Percentiles rank a stretch among this genome's conserved stretches.
Conservation (phyloP, 768 basidiomycete species). For the Hygrophorus russula region DNA sequence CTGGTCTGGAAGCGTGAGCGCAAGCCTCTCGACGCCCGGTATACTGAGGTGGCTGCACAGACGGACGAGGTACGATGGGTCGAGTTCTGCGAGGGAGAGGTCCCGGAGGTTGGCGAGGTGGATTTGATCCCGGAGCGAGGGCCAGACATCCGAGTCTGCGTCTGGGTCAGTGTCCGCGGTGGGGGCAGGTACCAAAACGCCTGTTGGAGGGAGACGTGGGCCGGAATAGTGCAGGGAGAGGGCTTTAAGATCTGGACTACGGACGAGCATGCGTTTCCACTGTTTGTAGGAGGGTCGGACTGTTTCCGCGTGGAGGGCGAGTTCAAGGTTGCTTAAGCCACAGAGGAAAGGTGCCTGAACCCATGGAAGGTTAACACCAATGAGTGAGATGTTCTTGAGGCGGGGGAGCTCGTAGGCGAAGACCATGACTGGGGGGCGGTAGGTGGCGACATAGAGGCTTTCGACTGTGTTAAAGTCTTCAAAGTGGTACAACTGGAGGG, state of each 20-base stretch:
- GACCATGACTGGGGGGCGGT: conserved; percentile 44
- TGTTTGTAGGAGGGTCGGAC: conserved; percentile 43
- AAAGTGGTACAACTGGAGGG: conserved; percentile 46
- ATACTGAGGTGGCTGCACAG: conserved; percentile 35
- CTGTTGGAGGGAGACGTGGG: conserved; percentile 18
- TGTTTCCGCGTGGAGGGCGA: conserved; percentile 48
- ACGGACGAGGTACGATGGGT: conserved; percentile 38
- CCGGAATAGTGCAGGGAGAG: conserved; percentile 52
- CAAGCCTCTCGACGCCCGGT: conserved; percentile 32
- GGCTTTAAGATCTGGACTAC: conserved; percentile 33
- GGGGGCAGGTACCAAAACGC: conserved; percentile 3
- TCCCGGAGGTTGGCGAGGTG: conserved; percentile 27
- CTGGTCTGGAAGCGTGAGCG: conserved; percentile 43
- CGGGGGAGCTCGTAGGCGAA: conserved; percentile 42
- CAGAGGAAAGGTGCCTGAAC: conserved; percentile 35
- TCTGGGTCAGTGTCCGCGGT: conserved; percentile 10
- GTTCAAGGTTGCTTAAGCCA: conserved; percentile 38
- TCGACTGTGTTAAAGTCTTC: conserved; percentile 42
- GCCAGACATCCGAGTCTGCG: conserved; percentile 27
- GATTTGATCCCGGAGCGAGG: conserved; percentile 20
- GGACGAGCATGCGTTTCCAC: conserved; percentile 44
- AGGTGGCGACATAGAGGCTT: conserved; percentile 44
- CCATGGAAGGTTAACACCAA: conserved; percentile 60
- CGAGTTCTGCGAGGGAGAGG: conserved; percentile 43
- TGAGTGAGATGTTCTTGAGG: conserved; percentile 44